Evolutionary conservation across 164 flowering plant genomes (phyloP).

Genomic region (Nymphaea thermarum): DNA sequence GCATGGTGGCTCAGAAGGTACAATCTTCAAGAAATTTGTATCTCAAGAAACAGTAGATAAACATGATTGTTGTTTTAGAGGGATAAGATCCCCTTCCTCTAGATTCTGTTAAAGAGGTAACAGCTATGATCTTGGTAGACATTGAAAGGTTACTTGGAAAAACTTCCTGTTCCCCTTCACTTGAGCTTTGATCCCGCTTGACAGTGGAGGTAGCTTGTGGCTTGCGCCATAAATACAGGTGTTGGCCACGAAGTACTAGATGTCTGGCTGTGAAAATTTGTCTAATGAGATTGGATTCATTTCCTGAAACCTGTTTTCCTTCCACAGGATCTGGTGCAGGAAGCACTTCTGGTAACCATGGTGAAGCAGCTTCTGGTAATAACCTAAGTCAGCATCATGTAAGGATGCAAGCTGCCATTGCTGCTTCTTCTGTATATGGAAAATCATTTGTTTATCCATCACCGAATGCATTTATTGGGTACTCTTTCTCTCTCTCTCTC

Average conservation of each 20-base stretch:
- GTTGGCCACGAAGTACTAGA: not conserved
- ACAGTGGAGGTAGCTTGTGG: not conserved
- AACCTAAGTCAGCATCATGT: conserved; percentile 50
- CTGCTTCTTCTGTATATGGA: conserved; percentile 86
- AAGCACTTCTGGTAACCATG: conserved; percentile 30
- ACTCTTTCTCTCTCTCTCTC: conserved; percentile 25
- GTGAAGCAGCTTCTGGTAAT: conserved; percentile 21
- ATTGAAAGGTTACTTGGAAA: no score
- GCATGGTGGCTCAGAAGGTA: conserved; percentile 37
- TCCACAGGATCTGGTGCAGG: conserved; percentile 31
- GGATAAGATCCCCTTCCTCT: no score
- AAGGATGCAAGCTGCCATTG: conserved; percentile 86
- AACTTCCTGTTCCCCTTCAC: not conserved
- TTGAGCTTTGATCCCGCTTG: not conserved
- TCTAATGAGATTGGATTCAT: not conserved
- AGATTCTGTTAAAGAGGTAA: no score
- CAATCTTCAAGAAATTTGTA: conserved; percentile 1
- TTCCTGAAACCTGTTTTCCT: not conserved
- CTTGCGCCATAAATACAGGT: not conserved
- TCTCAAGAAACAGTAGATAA: no score
- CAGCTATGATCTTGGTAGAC: no score
- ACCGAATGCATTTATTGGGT: conserved; percentile 30
- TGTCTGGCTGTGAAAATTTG: not conserved
- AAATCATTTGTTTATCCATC: conserved; percentile 85
- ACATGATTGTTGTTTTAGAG: no score